Evolutionary conservation across 164 flowering plant species (phyloP).

Genomic region (Berberis vulgaris): DNA sequence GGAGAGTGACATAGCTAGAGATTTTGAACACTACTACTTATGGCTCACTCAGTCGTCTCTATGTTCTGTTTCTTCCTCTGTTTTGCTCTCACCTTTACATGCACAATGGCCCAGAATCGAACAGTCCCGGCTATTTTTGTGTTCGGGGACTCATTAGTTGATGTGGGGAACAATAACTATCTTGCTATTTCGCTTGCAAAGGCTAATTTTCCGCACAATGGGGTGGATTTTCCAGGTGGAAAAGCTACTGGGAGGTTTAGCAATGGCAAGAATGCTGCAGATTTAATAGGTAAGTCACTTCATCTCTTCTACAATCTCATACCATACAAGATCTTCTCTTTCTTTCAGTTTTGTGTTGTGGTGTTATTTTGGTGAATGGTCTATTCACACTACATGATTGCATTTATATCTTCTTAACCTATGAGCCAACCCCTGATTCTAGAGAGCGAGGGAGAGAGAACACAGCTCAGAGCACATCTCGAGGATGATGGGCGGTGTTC

Average conservation of each 20-base stretch:
- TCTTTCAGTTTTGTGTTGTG: too few species aligned
- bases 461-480: too few species aligned
- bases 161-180: conserved; percentile 79
- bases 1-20: background rate
- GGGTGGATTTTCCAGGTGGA: conserved; percentile 53
- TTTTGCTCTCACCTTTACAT: background rate
- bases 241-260: conserved; percentile 70
- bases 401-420: too few species aligned
- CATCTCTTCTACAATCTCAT: too few species aligned
- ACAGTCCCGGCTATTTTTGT: conserved; percentile 47
- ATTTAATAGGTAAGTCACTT: conserved; percentile 43
- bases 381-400: too few species aligned
- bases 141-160: conserved; percentile 75
- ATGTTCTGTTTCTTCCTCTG: background rate
- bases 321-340: too few species aligned
- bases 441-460: too few species aligned
- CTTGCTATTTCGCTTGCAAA: conserved; percentile 40
- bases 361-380: too few species aligned
- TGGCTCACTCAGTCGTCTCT: conserved; percentile 1
- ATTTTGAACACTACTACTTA: background rate
- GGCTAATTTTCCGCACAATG: conserved; percentile 72
- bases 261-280: conserved; percentile 78
- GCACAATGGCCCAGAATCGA: conserved; percentile 15
- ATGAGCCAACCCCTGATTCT: too few species aligned
- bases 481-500: too few species aligned